Percentiles rank a stretch among this genome's conserved stretches.
Conservation (phyloP, 495 filamentous ascomycete species). For the Paragyromitra xinjiangensis region DNA sequence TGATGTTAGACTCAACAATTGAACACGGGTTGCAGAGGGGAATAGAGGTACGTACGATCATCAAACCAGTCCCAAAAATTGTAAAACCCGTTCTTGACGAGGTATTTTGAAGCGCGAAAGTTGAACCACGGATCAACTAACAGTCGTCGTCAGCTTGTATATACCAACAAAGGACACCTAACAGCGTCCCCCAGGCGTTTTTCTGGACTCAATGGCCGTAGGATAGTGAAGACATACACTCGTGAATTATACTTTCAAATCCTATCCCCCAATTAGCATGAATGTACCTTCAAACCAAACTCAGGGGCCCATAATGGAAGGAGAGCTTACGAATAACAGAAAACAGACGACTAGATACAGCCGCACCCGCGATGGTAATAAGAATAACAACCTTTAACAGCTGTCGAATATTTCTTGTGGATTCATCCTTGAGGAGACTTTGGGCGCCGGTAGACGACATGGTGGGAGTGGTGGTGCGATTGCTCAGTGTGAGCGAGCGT, state of each 20-base stretch:
- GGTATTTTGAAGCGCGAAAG: constrained; percentile 97
- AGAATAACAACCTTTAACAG: constrained; percentile 92
- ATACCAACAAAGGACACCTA: constrained; percentile 53
- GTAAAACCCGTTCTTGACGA: constrained; percentile 95
- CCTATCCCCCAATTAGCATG: constrained; percentile 63
- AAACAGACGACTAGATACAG: constrained; percentile 93
- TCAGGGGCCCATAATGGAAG: constrained; percentile 21
- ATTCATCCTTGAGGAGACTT: constrained; percentile 70
- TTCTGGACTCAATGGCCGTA: constrained; percentile 21
- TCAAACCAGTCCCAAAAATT: constrained; percentile 99
- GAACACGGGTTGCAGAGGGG: constrained; percentile 22
- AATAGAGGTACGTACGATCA: constrained; percentile 72
- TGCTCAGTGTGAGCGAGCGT: constrained; percentile 39
- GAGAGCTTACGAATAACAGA: constrained; percentile 87
- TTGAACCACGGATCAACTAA: constrained; percentile 99
- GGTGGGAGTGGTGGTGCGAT: constrained; percentile 39
- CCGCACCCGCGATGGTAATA: constrained; percentile 87
- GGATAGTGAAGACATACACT: constrained; percentile 73
- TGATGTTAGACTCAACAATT: constrained; percentile 46
- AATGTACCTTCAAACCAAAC: constrained; percentile 12
- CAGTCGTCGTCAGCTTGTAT: constrained; percentile 47
- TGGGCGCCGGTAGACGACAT: constrained; percentile 60
- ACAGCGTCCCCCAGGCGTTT: constrained; percentile 25
- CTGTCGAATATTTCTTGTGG: constrained; percentile 79
- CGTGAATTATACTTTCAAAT: constrained; percentile 99